A percentile compares a stretch with the other conserved stretches of the same genome.
Evolutionary conservation across 192 early-diverging fungal genomes (phyloP).

Genomic region (Gryganskiella cystojenkinii): DNA sequence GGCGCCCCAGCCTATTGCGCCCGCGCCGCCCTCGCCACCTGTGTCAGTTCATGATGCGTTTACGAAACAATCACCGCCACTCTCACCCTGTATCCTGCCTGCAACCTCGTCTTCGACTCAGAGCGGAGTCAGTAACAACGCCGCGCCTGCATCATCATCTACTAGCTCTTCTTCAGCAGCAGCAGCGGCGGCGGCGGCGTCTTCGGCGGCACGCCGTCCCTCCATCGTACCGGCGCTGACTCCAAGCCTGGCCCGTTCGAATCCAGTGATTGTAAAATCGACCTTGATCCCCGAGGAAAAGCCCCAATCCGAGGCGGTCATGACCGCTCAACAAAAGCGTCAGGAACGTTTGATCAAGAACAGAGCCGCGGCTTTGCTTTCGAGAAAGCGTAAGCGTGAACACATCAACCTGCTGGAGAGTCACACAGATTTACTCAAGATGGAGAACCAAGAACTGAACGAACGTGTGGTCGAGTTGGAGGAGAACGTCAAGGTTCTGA

Average conservation of each 20-base stretch:
- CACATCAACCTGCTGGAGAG: conserved; percentile 81
- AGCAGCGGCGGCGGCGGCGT: not conserved
- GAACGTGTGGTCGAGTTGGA: conserved; percentile 68
- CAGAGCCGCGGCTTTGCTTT: conserved; percentile 86
- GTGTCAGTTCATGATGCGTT: conserved; percentile 24
- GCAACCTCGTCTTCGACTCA: conserved; percentile 17
- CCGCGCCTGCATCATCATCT: too few species aligned
- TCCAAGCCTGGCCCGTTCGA: conserved; percentile 34
- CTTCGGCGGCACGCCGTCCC: conserved; percentile 36
- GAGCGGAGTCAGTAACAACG: not conserved
- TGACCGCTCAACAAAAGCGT: conserved; percentile 70
- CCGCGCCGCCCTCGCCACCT: conserved; percentile 42
- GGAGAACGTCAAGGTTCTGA: conserved; percentile 64
- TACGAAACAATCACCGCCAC: conserved; percentile 33
- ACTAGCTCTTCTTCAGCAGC: too few species aligned
- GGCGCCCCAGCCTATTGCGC: conserved; percentile 28
- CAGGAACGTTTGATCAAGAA: conserved; percentile 94
- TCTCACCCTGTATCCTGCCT: conserved; percentile 37
- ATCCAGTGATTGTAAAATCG: conserved; percentile 47
- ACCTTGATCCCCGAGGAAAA: conserved; percentile 44
- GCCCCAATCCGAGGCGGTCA: conserved; percentile 55
- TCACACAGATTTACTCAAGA: conserved; percentile 57
- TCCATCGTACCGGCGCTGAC: conserved; percentile 55
- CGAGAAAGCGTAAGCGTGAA: conserved; percentile 91
- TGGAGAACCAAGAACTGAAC: conserved; percentile 71